phyloP scores from a whole-genome alignment of 257 asterid species.

The Nicotiana sylvestris region DNA sequence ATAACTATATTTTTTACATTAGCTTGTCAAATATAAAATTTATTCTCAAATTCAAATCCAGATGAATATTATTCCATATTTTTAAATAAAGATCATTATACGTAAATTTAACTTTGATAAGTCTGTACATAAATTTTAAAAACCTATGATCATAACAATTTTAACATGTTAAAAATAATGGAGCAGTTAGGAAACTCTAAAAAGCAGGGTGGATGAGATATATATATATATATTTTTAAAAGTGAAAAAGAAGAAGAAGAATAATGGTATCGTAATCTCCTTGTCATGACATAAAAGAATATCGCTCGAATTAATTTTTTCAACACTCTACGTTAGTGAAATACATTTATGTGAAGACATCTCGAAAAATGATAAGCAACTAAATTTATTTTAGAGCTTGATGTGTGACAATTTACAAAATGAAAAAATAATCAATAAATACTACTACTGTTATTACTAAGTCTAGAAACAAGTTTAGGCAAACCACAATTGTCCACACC shows the following conservation, averaged over 20 bases:
- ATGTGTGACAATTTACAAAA: background rate
- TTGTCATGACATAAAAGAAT: background rate
- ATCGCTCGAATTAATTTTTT: background rate
- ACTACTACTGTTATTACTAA: background rate
- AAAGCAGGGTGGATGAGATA: too few species aligned
- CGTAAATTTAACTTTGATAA: background rate
- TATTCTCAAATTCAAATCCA: background rate
- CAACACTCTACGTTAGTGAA: background rate
- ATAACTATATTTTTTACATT: too few species aligned
- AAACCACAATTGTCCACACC: conserved; percentile 14
- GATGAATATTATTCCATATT: background rate
- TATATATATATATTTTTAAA: too few species aligned
- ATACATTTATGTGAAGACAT: background rate
- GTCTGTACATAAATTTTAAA: background rate
- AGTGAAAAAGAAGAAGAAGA: background rate
- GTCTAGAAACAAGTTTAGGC: conserved; percentile 6
- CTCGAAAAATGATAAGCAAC: too few species aligned
- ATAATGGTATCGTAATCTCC: background rate
- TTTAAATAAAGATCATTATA: background rate
- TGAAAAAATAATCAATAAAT: background rate
- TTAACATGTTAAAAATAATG: background rate
- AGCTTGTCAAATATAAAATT: background rate
- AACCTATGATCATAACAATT: background rate
- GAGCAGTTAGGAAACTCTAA: background rate
- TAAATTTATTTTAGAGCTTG: background rate